These are phyloP conservation scores for Phylloporus sp. DNA, from an alignment of 768 basidiomycete genomes.

Conservation along the genomic window DNA sequence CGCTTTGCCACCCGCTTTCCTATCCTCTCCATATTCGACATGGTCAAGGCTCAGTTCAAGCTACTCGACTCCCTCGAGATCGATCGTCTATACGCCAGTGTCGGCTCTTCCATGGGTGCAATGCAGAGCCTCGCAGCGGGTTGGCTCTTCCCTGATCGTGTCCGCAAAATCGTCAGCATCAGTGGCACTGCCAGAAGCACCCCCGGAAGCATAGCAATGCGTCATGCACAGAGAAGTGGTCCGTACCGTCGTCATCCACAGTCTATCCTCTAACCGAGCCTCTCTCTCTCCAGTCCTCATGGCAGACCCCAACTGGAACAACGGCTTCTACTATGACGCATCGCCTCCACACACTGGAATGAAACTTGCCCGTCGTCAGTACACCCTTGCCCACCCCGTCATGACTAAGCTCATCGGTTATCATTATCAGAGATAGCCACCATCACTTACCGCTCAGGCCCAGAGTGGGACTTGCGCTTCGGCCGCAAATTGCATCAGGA, in stretches of 20 bases:
- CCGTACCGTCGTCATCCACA: slow-evolving; percentile 4
- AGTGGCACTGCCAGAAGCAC: slow-evolving; percentile 92
- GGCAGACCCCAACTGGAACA: slow-evolving; percentile 99
- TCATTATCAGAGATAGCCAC: slow-evolving; percentile 94
- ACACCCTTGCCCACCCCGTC: neutral
- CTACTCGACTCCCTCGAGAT: slow-evolving; percentile 84
- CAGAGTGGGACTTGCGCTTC: slow-evolving; percentile 99
- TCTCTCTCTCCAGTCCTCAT: slow-evolving; percentile 76
- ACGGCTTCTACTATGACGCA: slow-evolving; percentile 94
- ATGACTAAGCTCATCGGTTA: neutral
- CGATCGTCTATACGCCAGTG: slow-evolving; percentile 83
- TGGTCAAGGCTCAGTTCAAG: slow-evolving; percentile 90
- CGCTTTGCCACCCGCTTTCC: slow-evolving; percentile 92
- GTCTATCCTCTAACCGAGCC: slow-evolving; percentile 1
- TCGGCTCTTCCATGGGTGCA: slow-evolving; percentile 95
- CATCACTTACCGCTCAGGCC: slow-evolving; percentile 97
- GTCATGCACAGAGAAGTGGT: slow-evolving; percentile 96
- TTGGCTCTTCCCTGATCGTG: slow-evolving; percentile 85
- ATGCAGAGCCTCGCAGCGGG: slow-evolving; percentile 98
- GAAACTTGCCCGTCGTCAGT: slow-evolving; percentile 94
- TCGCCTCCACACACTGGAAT: slow-evolving; percentile 97
- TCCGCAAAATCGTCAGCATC: slow-evolving; percentile 89
- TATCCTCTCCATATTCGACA: slow-evolving; percentile 90
- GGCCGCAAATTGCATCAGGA: slow-evolving; percentile 63
- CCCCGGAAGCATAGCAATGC: slow-evolving; percentile 90